A percentile compares a stretch with the other conserved stretches of the same genome.
phyloP scores from a whole-genome alignment of 2,329 filamentous ascomycete genomes.

The Pestalotiopsis sp. region DNA sequence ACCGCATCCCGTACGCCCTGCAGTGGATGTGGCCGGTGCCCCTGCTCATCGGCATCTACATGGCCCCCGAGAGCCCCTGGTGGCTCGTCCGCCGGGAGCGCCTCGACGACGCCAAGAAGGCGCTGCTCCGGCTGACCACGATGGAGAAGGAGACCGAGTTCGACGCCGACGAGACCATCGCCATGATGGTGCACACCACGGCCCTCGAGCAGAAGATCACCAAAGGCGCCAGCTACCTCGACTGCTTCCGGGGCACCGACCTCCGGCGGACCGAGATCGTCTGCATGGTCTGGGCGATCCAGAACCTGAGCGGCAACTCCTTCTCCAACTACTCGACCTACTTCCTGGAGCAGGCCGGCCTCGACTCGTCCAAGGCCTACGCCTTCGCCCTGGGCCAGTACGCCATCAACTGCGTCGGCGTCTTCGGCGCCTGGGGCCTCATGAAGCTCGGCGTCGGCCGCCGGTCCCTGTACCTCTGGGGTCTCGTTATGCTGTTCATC shows the following conservation, averaged over 20 bases:
- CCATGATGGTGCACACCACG: conserved; percentile 92
- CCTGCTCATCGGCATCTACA: conserved; percentile 65
- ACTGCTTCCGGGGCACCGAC: conserved; percentile 83
- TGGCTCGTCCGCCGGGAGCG: conserved; percentile 73
- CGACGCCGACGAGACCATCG: conserved; percentile 80
- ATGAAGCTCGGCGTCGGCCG: conserved; percentile 78
- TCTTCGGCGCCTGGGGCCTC: conserved; percentile 80
- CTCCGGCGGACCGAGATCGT: conserved; percentile 77
- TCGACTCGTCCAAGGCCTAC: conserved; percentile 55
- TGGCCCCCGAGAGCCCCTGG: conserved; percentile 74
- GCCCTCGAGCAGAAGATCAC: conserved; percentile 79
- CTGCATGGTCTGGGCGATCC: conserved; percentile 66
- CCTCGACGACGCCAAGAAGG: conserved; percentile 66
- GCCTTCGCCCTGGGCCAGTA: conserved; percentile 67
- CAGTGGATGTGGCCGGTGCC: conserved; percentile 81
- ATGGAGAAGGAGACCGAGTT: conserved; percentile 67
- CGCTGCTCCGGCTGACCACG: conserved; percentile 68
- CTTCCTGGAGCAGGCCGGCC: conserved; percentile 63
- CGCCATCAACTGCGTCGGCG: conserved; percentile 76
- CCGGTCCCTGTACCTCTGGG: conserved; percentile 73
- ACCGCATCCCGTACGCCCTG: conserved; percentile 68
- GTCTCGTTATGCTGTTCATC: conserved; percentile 70
- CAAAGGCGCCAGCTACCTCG: conserved; percentile 72
- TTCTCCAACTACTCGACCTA: conserved; percentile 68
- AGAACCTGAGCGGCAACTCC: conserved; percentile 65